A percentile compares a stretch with the other conserved stretches of the same genome.
phyloP scores from a whole-genome alignment of 495 filamentous ascomycete species.

The Hyaloscypha finlandica region DNA sequence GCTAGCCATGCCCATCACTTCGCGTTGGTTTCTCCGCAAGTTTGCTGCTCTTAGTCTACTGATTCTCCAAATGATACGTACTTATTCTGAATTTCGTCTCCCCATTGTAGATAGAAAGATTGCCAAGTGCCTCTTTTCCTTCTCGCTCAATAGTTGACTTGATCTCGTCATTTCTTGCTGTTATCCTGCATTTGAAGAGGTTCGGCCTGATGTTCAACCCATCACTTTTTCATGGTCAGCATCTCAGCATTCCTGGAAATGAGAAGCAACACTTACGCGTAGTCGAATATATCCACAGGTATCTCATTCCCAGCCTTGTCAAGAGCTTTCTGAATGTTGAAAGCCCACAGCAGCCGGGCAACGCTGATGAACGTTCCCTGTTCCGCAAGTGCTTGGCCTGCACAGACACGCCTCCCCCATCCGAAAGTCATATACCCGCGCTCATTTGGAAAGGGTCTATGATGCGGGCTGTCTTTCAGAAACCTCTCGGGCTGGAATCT shows the following conservation, averaged over 20 bases:
- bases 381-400: conserved; percentile 26
- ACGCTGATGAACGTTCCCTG: conserved; percentile 20
- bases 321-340: conserved; percentile 41
- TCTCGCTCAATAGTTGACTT: conserved; percentile 54
- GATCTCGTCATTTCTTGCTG: conserved; percentile 51
- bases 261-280: conserved; percentile 35
- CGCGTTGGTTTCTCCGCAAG: no score
- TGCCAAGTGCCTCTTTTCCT: conserved; percentile 52
- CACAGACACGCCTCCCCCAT: conserved; percentile 24
- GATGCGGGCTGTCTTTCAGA: conserved; percentile 32
- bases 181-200: conserved; percentile 53
- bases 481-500: conserved; percentile 56
- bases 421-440: conserved; percentile 24
- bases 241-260: background rate
- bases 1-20: no score
- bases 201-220: conserved; percentile 58
- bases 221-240: conserved; percentile 40
- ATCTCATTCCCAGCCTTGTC: conserved; percentile 51
- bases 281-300: conserved; percentile 53
- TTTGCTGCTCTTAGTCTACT: background rate
- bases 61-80: conserved; percentile 5
- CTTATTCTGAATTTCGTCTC: conserved; percentile 60
- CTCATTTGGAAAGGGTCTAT: conserved; percentile 46
- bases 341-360: conserved; percentile 23
- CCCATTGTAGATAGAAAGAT: conserved; percentile 55